Evolutionary conservation across 2,329 filamentous ascomycete species (phyloP).

Genomic region (Zymoseptoria brevis): DNA sequence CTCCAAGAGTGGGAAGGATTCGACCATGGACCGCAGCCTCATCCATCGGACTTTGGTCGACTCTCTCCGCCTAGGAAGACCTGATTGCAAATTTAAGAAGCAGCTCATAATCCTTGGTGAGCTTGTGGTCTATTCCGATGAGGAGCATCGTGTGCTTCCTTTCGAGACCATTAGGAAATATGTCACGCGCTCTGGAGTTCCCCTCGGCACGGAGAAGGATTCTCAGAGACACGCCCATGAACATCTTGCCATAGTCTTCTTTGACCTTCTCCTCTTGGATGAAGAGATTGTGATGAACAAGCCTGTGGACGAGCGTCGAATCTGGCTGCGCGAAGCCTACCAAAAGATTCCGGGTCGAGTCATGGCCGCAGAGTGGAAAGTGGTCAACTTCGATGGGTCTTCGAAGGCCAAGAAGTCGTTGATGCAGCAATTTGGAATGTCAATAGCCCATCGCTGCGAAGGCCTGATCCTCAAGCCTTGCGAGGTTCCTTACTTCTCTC

Average conservation of each 20-base stretch:
- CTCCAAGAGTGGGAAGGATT: slow-evolving; percentile 87
- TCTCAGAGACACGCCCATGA: slow-evolving; percentile 51
- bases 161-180: slow-evolving; percentile 82
- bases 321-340: slow-evolving; percentile 51
- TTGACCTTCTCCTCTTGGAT: slow-evolving; percentile 52
- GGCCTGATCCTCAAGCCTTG: slow-evolving; percentile 72
- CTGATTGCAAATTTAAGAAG: slow-evolving; percentile 51
- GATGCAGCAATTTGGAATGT: slow-evolving; percentile 57
- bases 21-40: slow-evolving; percentile 59
- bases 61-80: slow-evolving; percentile 54
- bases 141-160: slow-evolving; percentile 55
- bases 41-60: slow-evolving; percentile 58
- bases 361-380: slow-evolving; percentile 57
- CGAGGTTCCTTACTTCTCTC: slow-evolving; percentile 65
- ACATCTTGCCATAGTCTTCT: slow-evolving; percentile 54
- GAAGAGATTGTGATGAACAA: slow-evolving; percentile 45
- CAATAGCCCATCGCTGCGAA: slow-evolving; percentile 61
- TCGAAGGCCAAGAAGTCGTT: slow-evolving; percentile 47
- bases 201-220: slow-evolving; percentile 60
- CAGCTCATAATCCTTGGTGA: slow-evolving; percentile 79
- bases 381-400: slow-evolving; percentile 56
- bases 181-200: slow-evolving; percentile 62
- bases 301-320: slow-evolving; percentile 53
- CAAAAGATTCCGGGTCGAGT: slow-evolving; percentile 52
- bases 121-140: slow-evolving; percentile 67